Evolutionary conservation across 2,329 filamentous ascomycete genomes (phyloP), one percentile per base, ranked within the genome.

Genomic region (Pseudopyricularia javanii): DNA sequence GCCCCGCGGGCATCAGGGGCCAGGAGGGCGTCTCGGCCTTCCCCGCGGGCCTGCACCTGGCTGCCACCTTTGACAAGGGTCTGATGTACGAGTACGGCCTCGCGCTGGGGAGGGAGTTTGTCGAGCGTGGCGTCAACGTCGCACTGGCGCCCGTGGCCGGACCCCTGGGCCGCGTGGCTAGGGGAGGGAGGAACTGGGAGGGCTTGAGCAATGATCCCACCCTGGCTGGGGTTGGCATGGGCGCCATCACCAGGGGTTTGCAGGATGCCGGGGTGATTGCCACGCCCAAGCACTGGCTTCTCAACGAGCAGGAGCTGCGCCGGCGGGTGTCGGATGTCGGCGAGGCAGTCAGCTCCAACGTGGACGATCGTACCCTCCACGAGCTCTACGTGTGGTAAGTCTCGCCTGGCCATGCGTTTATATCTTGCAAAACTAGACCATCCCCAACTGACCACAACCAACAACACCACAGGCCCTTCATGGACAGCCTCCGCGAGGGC

Each of bases 61-160:
- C 82, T 15, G 80, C 84, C 1, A 86, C 85, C 7, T 90, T 83
- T 77, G 82, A 88, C 64, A 74, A 75, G 51, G 68, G 75, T 26
- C 74, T 88, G 49, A 80, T 85, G 60, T 82, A 83, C 63, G 71
- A 72, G 26, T 81, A 85, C 55, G 86, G 83, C 52, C 66, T 74
- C 52, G 81, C 83, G 40, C 83, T 89, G 74, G 86, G 83, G 11
- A 67, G 71, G 49, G 86, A 90, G 62, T 83, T 84, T 62, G 74
- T 73, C 56, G 79, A 68, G 53, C 87, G 86, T 64, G 86, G 86
- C 54, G 74, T 87, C 22, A 82, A 90, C 62, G 75, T 88, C 6
- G 81, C 83, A 57, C 73, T 90, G 3, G 86, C 85, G 3, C 68
- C 64, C 2, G 61, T 68, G 11, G 62, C 62, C 1, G 83, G 83